These are phyloP conservation scores for Friedmanniomyces simplex DNA, from an alignment of 495 filamentous ascomycete genomes.

Conservation along the genomic window DNA sequence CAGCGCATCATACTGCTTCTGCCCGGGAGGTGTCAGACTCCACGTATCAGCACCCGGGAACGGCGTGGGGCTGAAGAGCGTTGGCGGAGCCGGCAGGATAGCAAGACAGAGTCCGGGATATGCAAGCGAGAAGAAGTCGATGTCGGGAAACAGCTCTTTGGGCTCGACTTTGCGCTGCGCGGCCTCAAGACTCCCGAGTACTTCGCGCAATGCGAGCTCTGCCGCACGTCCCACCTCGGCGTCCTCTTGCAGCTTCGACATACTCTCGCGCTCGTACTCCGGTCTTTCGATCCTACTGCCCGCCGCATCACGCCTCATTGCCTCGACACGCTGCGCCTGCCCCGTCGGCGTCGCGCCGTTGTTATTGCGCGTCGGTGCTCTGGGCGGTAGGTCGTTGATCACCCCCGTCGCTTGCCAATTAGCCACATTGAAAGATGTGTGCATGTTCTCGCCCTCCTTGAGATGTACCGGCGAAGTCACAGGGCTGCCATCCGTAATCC, in stretches of 20 bases:
- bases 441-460: conserved; percentile 32
- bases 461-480: conserved; percentile 16
- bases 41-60: conserved; percentile 63
- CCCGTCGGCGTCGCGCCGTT: not conserved
- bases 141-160: conserved; percentile 47
- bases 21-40: conserved; percentile 59
- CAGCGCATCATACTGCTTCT: conserved; percentile 60
- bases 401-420: conserved; percentile 75
- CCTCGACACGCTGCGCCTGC: conserved; percentile 11
- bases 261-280: conserved; percentile 4
- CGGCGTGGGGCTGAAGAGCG: conserved; percentile 56
- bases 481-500: not conserved
- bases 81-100: conserved; percentile 67
- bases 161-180: conserved; percentile 49
- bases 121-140: conserved; percentile 67
- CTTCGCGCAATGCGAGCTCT: conserved; percentile 73
- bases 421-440: conserved; percentile 47
- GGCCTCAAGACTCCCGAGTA: conserved; percentile 66
- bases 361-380: conserved; percentile 5
- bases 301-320: conserved; percentile 10
- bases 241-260: conserved; percentile 13
- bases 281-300: conserved; percentile 9
- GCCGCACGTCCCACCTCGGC: conserved; percentile 54
- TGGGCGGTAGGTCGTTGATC: conserved; percentile 61
- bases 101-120: conserved; percentile 74